Evolutionary conservation across 768 basidiomycete genomes (phyloP).

Genomic region (Cystobasidium ongulense): DNA sequence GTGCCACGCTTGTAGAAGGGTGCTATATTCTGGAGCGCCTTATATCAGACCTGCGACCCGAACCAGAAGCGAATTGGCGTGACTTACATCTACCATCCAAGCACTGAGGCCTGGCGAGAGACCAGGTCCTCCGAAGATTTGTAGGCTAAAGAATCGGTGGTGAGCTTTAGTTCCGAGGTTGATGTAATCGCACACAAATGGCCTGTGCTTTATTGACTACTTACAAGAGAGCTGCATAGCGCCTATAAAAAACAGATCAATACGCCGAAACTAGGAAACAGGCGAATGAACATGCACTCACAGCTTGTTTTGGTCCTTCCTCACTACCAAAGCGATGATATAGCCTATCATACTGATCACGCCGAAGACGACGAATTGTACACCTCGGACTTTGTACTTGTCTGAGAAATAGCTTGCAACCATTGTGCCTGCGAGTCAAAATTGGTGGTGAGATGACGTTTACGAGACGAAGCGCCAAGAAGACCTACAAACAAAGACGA

Average conservation of each 20-base stretch:
- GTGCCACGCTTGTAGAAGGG: constrained; percentile 44
- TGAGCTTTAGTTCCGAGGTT: too few relatives aligned
- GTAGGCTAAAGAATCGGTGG: constrained; percentile 32
- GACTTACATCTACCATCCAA: constrained; percentile 37
- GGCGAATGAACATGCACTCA: neutral
- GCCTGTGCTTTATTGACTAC: too few relatives aligned
- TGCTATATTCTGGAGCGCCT: constrained; percentile 42
- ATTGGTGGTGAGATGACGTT: too few relatives aligned
- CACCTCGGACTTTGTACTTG: constrained; percentile 34
- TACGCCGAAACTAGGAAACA: neutral
- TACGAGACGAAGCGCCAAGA: neutral
- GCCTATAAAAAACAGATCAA: neutral
- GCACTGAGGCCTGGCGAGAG: constrained; percentile 41
- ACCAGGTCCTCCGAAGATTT: constrained; percentile 43
- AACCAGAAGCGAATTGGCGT: neutral
- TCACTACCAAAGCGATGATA: neutral
- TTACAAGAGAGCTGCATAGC: constrained; percentile 29
- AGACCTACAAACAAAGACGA: constrained; percentile 5
- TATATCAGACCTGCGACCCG: neutral
- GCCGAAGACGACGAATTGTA: constrained; percentile 40
- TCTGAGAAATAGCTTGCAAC: constrained; percentile 11
- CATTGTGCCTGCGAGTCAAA: neutral
- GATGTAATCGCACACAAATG: too few relatives aligned
- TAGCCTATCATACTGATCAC: neutral
- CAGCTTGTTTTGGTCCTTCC: neutral